These are phyloP conservation scores for Spirogloea muscicola DNA, from an alignment of 139 green algal genomes.

Conservation along the genomic window DNA sequence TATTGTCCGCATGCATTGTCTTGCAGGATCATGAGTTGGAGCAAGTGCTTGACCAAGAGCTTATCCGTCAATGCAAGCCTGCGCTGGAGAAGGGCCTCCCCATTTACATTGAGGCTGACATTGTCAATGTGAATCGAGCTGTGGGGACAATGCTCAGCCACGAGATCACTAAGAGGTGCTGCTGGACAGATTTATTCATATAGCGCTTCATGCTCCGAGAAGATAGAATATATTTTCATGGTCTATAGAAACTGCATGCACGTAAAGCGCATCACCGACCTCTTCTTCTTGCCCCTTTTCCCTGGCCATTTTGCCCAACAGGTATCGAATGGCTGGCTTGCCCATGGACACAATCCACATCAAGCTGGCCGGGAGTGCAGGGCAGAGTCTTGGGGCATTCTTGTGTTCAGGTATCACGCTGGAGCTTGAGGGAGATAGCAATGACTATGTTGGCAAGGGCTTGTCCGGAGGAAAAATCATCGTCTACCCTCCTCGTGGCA, in stretches of 20 bases:
- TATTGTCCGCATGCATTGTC: too few species aligned
- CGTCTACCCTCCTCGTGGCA: conserved; percentile 45
- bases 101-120: conserved; percentile 65
- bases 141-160: conserved; percentile 81
- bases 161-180: conserved; percentile 70
- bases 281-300: too few species aligned
- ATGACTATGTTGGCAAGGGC: conserved; percentile 90
- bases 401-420: conserved; percentile 71
- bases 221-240: too few species aligned
- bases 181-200: background rate
- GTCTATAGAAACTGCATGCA: too few species aligned
- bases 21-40: conserved; percentile 79
- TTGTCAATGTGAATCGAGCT: conserved; percentile 71
- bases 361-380: conserved; percentile 78
- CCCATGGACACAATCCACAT: conserved; percentile 78
- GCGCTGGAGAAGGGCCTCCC: conserved; percentile 52
- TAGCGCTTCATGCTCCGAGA: too few species aligned
- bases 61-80: conserved; percentile 69
- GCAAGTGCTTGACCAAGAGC: conserved; percentile 65
- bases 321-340: conserved; percentile 59
- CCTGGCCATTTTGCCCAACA: too few species aligned
- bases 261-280: too few species aligned
- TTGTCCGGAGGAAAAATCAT: conserved; percentile 33
- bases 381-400: conserved; percentile 80
- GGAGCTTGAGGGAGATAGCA: conserved; percentile 82